phyloP scores from a whole-genome alignment of 306 rosid genomes.

The Coriaria nepalensis region DNA sequence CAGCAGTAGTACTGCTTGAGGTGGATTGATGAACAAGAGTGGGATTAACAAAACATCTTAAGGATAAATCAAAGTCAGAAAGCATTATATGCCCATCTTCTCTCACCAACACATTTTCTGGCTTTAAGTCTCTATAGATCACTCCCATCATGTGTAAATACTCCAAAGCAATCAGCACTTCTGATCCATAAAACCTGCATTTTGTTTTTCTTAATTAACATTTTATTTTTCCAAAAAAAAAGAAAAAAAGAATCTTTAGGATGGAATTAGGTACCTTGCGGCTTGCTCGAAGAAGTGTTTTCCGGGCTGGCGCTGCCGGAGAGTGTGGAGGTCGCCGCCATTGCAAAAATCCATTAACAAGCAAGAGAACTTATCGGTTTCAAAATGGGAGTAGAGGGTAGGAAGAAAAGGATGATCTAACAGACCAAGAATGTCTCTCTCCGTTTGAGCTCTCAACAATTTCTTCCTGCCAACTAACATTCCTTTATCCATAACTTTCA shows the following conservation, averaged over 20 bases:
- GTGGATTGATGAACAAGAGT: constrained; percentile 36
- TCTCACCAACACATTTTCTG: constrained; percentile 47
- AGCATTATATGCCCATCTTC: constrained; percentile 60
- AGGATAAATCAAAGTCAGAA: constrained; percentile 45
- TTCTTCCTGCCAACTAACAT: constrained; percentile 44
- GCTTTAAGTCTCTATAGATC: constrained; percentile 48
- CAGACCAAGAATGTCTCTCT: constrained; percentile 36
- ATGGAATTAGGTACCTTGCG: constrained; percentile 24
- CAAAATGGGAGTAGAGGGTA: constrained; percentile 45
- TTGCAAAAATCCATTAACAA: constrained; percentile 54
- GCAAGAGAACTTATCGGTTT: constrained; percentile 49
- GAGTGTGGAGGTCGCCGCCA: constrained; percentile 54
- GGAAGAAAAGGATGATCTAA: constrained; percentile 54
- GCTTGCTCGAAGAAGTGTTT: constrained; percentile 41
- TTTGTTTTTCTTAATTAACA: neutral
- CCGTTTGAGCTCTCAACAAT: constrained; percentile 38
- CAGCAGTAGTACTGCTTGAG: neutral
- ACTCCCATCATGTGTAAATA: constrained; percentile 67
- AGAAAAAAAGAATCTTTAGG: neutral
- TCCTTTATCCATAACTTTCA: constrained; percentile 46
- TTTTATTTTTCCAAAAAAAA: neutral
- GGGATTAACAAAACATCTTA: constrained; percentile 39
- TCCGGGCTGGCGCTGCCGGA: constrained; percentile 41
- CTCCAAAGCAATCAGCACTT: constrained; percentile 46
- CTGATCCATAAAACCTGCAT: constrained; percentile 48